Evolutionary conservation across 2,329 filamentous ascomycete species (phyloP).

Genomic region (Ilyonectria robusta): DNA sequence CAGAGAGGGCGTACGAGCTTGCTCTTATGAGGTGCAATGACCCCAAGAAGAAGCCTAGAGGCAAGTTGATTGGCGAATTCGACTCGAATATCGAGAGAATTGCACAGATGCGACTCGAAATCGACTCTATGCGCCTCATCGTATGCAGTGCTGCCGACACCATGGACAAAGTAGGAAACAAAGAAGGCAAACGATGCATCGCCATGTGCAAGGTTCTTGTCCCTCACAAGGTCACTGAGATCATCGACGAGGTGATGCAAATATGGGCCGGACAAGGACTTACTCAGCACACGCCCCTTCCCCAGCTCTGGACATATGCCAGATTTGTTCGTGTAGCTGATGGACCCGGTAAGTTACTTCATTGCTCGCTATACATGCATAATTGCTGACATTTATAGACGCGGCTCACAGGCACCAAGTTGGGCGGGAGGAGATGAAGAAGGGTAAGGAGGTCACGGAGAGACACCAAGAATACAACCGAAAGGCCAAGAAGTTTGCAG

Average conservation of each 20-base stretch:
- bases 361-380: background rate
- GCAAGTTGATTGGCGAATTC: constrained; percentile 31
- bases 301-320: constrained; percentile 78
- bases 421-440: constrained; percentile 80
- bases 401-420: constrained; percentile 87
- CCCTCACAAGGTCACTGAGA: constrained; percentile 80
- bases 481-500: constrained; percentile 73
- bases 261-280: constrained; percentile 89
- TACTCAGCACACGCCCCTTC: constrained; percentile 88
- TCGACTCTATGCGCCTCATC: constrained; percentile 85
- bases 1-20: constrained; percentile 29
- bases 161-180: constrained; percentile 87
- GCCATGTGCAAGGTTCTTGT: constrained; percentile 92
- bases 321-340: constrained; percentile 86
- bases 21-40: constrained; percentile 29
- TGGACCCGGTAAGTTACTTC: constrained; percentile 67
- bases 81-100: constrained; percentile 88
- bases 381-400: constrained; percentile 60
- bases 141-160: constrained; percentile 91
- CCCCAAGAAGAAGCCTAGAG: constrained; percentile 32
- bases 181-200: constrained; percentile 87
- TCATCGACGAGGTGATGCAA: constrained; percentile 94
- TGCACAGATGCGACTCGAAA: constrained; percentile 87
- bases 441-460: constrained; percentile 69
- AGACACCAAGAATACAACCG: constrained; percentile 73